These are phyloP conservation scores for Phytophthora vignae DNA, from an alignment of 352 stramenopile species.

Conservation along the genomic window DNA sequence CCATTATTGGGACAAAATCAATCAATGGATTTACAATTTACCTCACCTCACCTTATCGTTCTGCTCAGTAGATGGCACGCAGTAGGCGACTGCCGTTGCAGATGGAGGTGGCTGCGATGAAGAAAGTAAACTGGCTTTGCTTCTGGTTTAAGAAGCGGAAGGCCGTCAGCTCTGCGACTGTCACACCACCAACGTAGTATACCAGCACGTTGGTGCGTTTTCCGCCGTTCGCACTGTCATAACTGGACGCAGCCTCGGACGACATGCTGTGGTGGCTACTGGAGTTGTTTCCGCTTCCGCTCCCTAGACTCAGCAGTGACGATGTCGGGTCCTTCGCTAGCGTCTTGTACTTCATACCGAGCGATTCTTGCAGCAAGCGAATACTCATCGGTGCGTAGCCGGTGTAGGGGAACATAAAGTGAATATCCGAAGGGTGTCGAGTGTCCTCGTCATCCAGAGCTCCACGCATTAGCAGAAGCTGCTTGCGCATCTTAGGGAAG, in stretches of 20 bases:
- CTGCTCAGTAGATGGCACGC: constrained; percentile 56
- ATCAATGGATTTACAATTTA: constrained; percentile 18
- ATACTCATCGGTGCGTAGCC: constrained; percentile 88
- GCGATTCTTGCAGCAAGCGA: constrained; percentile 75
- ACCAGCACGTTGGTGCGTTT: constrained; percentile 65
- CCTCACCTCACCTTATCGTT: not conserved
- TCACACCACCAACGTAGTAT: constrained; percentile 87
- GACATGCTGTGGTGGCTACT: constrained; percentile 32
- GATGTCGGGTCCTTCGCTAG: constrained; percentile 46
- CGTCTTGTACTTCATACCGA: constrained; percentile 75
- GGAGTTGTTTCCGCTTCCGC: constrained; percentile 26
- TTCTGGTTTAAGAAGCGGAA: constrained; percentile 78
- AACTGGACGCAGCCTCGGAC: constrained; percentile 10
- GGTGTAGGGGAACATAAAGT: constrained; percentile 90
- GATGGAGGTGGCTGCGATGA: constrained; percentile 75
- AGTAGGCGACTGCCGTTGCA: constrained; percentile 78
- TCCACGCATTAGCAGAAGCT: constrained; percentile 49
- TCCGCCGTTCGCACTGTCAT: constrained; percentile 19
- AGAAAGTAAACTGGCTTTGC: constrained; percentile 70
- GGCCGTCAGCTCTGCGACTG: constrained; percentile 82
- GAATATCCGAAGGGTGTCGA: constrained; percentile 63
- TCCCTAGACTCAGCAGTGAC: constrained; percentile 35
- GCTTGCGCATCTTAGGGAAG: constrained; percentile 60
- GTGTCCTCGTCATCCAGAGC: constrained; percentile 64
- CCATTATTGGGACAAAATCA: constrained; percentile 5